A percentile compares a stretch with the other conserved stretches of the same genome.
These are phyloP conservation scores for Daldinia sp. DNA, from an alignment of 2,329 filamentous ascomycete genomes.

Conservation along the genomic window DNA sequence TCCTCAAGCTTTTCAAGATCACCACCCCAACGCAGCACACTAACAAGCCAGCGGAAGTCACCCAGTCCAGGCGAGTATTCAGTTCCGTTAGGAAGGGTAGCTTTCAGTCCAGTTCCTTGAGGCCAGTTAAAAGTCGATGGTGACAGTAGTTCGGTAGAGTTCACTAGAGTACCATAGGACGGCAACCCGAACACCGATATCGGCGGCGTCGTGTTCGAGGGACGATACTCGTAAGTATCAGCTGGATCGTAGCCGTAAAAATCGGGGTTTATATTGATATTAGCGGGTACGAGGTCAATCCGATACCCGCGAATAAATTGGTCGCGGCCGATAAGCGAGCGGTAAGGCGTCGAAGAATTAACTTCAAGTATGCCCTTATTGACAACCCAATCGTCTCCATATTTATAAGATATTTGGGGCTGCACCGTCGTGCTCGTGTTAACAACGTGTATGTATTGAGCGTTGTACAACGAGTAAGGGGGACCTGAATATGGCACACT, in stretches of 20 bases:
- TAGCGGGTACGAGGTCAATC: constrained; percentile 35
- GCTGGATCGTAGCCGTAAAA: constrained; percentile 34
- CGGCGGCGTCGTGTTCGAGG: constrained; percentile 3
- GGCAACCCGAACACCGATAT: constrained; percentile 9
- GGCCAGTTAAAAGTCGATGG: constrained; percentile 29
- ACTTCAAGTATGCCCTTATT: constrained; percentile 16
- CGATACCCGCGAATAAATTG: constrained; percentile 30
- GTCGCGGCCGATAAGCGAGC: constrained; percentile 25
- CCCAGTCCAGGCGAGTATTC: constrained; percentile 24
- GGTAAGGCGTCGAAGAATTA: constrained; percentile 25
- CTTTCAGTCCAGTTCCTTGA: constrained; percentile 23
- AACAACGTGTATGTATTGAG: constrained; percentile 22
- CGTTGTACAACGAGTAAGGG: constrained; percentile 40
- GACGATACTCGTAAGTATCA: constrained; percentile 22
- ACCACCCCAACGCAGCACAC: constrained; percentile 34
- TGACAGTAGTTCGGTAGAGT: constrained; percentile 18
- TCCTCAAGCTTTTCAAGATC: constrained; percentile 16
- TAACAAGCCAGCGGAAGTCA: constrained; percentile 32
- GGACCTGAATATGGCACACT: constrained; percentile 40
- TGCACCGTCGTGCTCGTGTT: constrained; percentile 6
- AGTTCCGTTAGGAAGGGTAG: constrained; percentile 16
- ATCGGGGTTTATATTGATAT: constrained; percentile 30
- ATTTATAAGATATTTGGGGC: constrained; percentile 27
- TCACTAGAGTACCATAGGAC: constrained; percentile 26
- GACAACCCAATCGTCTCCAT: constrained; percentile 7